Evolutionary conservation across 306 rosid genomes (phyloP).

Genomic region (Rubus parviflorus): DNA sequence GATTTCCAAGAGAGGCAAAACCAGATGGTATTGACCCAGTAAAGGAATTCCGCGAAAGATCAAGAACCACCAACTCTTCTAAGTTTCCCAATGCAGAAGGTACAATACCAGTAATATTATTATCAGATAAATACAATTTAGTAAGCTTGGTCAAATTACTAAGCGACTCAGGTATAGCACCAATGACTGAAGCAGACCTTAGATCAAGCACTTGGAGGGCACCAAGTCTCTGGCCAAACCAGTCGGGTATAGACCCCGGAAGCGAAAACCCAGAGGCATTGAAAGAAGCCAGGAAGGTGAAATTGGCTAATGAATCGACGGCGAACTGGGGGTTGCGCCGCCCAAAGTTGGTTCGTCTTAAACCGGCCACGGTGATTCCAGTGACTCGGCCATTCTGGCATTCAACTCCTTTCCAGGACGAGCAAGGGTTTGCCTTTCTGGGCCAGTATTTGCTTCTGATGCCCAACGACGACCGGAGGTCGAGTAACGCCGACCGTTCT

Average conservation of each 20-base stretch:
- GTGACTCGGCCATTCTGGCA: conserved; percentile 60
- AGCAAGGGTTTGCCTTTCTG: conserved; percentile 61
- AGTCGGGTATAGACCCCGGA: conserved; percentile 78
- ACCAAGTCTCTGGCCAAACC: conserved; percentile 64
- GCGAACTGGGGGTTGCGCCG: conserved; percentile 44
- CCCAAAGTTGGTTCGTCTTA: conserved; percentile 51
- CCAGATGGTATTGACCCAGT: conserved; percentile 58
- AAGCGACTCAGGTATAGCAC: conserved; percentile 61
- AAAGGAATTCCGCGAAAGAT: conserved; percentile 67
- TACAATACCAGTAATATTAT: conserved; percentile 61
- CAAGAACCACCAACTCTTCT: conserved; percentile 46
- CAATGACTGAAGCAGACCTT: conserved; percentile 60
- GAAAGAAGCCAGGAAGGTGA: conserved; percentile 57
- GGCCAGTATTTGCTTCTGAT: conserved; percentile 80
- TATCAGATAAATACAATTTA: conserved; percentile 53
- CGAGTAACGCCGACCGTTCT: conserved; percentile 59
- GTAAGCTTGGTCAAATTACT: conserved; percentile 50
- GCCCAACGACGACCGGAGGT: conserved; percentile 78
- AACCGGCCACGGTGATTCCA: conserved; percentile 55
- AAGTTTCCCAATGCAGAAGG: conserved; percentile 58
- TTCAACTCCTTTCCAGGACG: conserved; percentile 60
- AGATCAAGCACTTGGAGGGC: conserved; percentile 65
- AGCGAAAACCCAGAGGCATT: conserved; percentile 85
- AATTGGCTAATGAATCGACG: conserved; percentile 59
- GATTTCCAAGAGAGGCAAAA: conserved; percentile 54